phyloP scores from a whole-genome alignment of 768 basidiomycete genomes.

The Russula earlei region DNA sequence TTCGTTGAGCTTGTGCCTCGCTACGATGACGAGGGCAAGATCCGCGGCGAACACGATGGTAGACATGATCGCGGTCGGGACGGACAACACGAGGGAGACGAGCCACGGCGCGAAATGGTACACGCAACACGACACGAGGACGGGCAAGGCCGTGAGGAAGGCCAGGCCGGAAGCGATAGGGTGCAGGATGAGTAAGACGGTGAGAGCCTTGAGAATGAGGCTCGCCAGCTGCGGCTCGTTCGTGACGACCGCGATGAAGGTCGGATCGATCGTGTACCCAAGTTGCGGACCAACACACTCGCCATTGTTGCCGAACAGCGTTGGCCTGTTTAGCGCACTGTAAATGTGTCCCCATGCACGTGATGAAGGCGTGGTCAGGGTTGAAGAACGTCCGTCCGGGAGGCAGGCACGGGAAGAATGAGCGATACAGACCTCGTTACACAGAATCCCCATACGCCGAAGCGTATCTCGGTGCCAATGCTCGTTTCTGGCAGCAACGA shows the following conservation, averaged over 20 bases:
- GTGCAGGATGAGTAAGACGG: constrained; percentile 55
- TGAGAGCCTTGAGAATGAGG: constrained; percentile 37
- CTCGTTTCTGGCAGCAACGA: constrained; percentile 30
- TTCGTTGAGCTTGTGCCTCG: constrained; percentile 34
- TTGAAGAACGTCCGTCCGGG: neutral
- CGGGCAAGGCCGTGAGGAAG: constrained; percentile 39
- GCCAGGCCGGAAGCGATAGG: constrained; percentile 54
- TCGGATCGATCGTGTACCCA: constrained; percentile 52
- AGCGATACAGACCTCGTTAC: constrained; percentile 37
- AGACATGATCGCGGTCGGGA: constrained; percentile 46
- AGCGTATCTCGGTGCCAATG: constrained; percentile 50
- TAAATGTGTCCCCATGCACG: neutral
- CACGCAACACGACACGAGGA: constrained; percentile 15
- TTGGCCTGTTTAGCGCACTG: constrained; percentile 30
- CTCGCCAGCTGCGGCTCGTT: constrained; percentile 37
- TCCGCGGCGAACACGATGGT: constrained; percentile 53
- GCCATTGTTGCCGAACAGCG: constrained; percentile 32
- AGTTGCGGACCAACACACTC: constrained; percentile 55
- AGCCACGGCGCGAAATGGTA: constrained; percentile 47
- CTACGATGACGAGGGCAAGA: constrained; percentile 48
- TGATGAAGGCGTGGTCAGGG: neutral
- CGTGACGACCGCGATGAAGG: constrained; percentile 33
- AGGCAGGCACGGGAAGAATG: neutral
- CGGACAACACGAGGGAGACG: constrained; percentile 46
- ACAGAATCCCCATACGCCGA: constrained; percentile 83